phyloP scores from a whole-genome alignment of 2,329 filamentous ascomycete genomes.

The Talaromyces islandicus region DNA sequence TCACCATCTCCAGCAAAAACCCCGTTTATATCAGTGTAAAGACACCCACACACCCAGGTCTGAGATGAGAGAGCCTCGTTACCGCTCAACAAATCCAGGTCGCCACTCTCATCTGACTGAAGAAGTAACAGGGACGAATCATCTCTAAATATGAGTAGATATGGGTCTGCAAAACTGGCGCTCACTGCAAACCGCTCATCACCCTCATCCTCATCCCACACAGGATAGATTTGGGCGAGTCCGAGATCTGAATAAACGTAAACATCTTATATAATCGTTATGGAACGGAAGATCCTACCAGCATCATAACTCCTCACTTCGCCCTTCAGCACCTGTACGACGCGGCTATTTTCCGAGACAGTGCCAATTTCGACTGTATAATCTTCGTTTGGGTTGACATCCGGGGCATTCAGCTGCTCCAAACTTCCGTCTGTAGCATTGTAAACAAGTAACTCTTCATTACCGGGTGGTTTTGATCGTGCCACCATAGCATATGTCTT shows the following conservation, averaged over 20 bases:
- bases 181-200: constrained; percentile 67
- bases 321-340: constrained; percentile 80
- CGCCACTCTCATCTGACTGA: constrained; percentile 71
- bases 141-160: constrained; percentile 74
- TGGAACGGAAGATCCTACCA: constrained; percentile 50
- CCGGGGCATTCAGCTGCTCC: constrained; percentile 70
- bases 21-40: constrained; percentile 65
- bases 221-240: constrained; percentile 83
- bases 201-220: constrained; percentile 85
- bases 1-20: constrained; percentile 40
- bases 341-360: constrained; percentile 70
- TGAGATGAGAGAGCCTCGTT: constrained; percentile 53
- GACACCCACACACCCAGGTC: constrained; percentile 76
- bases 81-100: constrained; percentile 75
- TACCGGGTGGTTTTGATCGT: constrained; percentile 58
- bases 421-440: constrained; percentile 67
- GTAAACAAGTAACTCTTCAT: constrained; percentile 74
- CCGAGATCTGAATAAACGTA: constrained; percentile 60
- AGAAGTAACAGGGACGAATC: constrained; percentile 76
- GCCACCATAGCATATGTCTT: constrained; percentile 80
- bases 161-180: constrained; percentile 81
- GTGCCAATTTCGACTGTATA: constrained; percentile 80
- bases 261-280: constrained; percentile 3
- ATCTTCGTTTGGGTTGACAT: constrained; percentile 87
- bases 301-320: constrained; percentile 89